A percentile compares a stretch with the other conserved stretches of the same genome.
Evolutionary conservation across 495 filamentous ascomycete species (phyloP).

Genomic region (Neurospora sp.): DNA sequence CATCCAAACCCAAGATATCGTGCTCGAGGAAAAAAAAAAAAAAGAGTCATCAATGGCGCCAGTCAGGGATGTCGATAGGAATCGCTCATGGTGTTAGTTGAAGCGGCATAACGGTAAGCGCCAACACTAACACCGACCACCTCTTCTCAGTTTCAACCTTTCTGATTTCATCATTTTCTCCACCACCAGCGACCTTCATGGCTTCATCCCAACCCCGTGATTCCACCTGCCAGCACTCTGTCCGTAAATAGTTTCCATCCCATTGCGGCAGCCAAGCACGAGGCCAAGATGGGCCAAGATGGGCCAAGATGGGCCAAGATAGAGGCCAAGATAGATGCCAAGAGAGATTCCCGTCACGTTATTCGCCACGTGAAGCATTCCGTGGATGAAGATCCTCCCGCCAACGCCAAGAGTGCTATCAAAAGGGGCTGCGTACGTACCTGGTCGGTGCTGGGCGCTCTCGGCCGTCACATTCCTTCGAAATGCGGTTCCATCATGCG

Average conservation of each 20-base stretch:
- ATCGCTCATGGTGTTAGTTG: not conserved
- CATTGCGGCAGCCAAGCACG: not conserved
- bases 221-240: not conserved
- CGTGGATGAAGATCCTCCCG: not conserved
- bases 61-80: not conserved
- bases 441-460: not conserved
- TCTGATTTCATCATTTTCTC: not conserved
- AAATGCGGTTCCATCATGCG: not conserved
- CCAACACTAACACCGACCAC: not conserved
- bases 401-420: constrained; percentile 1
- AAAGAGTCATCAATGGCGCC: not conserved
- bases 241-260: not conserved
- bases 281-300: not conserved
- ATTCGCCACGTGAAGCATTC: constrained; percentile 3
- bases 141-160: not conserved
- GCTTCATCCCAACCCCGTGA: not conserved
- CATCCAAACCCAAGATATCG: not conserved
- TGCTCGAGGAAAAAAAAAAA: not conserved
- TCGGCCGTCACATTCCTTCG: not conserved
- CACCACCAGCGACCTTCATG: not conserved
- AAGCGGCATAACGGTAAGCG: not conserved
- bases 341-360: not conserved
- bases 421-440: not conserved
- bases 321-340: not conserved
- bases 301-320: not conserved